Conservation (phyloP, 2,329 filamentous ascomycete species). For the Monosporascus cannonballus region DNA sequence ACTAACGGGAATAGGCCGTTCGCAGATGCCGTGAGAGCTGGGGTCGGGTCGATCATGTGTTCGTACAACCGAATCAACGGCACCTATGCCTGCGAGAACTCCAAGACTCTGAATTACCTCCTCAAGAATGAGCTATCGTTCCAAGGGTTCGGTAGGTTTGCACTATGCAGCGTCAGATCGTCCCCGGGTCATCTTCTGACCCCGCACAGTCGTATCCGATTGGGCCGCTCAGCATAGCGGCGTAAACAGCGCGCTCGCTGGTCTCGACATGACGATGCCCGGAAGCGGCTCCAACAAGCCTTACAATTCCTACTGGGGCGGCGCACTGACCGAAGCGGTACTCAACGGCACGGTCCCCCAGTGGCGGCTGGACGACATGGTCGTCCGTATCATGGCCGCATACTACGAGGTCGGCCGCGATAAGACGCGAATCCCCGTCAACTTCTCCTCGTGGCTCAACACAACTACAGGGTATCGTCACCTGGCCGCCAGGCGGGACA, state of each 20-base stretch:
- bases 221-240: conserved; percentile 71
- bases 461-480: conserved; percentile 69
- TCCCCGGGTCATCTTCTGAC: not conserved
- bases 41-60: conserved; percentile 58
- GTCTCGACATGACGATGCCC: conserved; percentile 40
- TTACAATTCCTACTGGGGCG: conserved; percentile 23
- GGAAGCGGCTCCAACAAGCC: conserved; percentile 23
- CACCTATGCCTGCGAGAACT: conserved; percentile 74
- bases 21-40: conserved; percentile 62
- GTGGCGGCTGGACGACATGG: conserved; percentile 64
- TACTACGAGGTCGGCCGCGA: conserved; percentile 59
- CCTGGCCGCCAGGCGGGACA: conserved; percentile 52
- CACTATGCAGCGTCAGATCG: not conserved
- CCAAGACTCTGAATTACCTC: conserved; percentile 64
- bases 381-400: conserved; percentile 67
- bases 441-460: conserved; percentile 82
- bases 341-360: conserved; percentile 12
- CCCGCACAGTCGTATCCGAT: conserved; percentile 50
- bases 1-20: conserved; percentile 50
- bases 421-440: conserved; percentile 50
- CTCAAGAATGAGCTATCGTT: conserved; percentile 76
- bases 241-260: conserved; percentile 29
- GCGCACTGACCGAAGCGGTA: conserved; percentile 17
- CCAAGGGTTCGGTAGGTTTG: conserved; percentile 61
- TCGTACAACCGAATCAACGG: conserved; percentile 75